These are phyloP conservation scores for Lolium multiflorum DNA, from an alignment of 176 grass and related monocot genomes.

Conservation along the genomic window DNA sequence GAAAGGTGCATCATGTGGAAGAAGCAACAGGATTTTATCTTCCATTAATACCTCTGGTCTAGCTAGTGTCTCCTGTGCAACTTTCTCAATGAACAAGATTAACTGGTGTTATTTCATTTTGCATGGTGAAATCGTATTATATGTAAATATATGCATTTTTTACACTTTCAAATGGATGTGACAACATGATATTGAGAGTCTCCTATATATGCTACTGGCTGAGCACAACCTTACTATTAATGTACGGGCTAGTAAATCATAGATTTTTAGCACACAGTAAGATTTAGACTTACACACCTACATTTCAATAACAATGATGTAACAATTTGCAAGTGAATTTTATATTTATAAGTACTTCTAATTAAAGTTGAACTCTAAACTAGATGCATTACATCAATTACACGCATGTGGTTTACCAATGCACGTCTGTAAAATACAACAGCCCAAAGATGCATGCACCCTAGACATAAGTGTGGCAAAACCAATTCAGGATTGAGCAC, in stretches of 20 bases:
- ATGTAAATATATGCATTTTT: neutral
- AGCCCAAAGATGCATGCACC: neutral
- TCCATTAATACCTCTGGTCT: constrained; percentile 74
- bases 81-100: constrained; percentile 21
- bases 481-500: constrained; percentile 10
- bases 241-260: neutral
- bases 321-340: neutral
- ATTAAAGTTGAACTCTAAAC: neutral
- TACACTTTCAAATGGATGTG: neutral
- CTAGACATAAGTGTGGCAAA: neutral
- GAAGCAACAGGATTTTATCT: constrained; percentile 59
- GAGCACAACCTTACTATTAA: neutral
- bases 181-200: neutral
- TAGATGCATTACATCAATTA: neutral
- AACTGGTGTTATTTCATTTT: neutral
- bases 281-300: neutral
- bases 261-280: neutral
- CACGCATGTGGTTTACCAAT: neutral
- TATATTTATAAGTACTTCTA: neutral
- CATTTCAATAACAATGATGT: neutral
- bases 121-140: fast-evolving
- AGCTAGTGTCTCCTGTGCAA: constrained; percentile 45
- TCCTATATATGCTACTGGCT: neutral
- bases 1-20: constrained; percentile 68
- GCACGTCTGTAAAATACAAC: neutral